Evolutionary conservation across 2,329 filamentous ascomycete species (phyloP), one percentile per base, ranked within the genome.

Genomic region (Biscogniauxia mediterranea): DNA sequence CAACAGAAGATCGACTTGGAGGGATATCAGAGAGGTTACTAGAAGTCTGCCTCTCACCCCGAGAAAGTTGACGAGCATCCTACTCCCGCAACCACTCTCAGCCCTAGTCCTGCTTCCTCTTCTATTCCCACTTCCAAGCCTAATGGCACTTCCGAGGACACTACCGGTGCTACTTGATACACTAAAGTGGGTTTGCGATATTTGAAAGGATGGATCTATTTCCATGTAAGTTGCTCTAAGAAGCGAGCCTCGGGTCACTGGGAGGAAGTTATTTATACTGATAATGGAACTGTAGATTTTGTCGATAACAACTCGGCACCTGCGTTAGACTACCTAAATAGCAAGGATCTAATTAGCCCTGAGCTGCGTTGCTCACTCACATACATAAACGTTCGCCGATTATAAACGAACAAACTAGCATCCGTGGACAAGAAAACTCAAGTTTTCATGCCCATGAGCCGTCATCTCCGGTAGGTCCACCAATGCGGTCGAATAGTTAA

Each of bases 1-100:
- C 57, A 62, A 5, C 64, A 71, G 59, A 65, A 61, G 42, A 21
- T 49, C 7, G 62, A 62, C 58, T n/a, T 60, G 4, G 19, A 53
- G 28, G 32, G 49, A 11, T 59, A 59, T 20, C 25, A 61, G 25
- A 28, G 38, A 42, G 59, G 57, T 25, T 61, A 63, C 20, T 62
- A 32, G 55, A n/a, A 52, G 11, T 7, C 3, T 32, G 38, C 20
- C 19, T 26, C 42, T 56, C 17, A 15, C 25, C 13, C 26, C 3
- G 11, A 26, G 5, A 49, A 23, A 23, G 52, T 28, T 23, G 20
- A 19, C 20, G 51, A 52, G 3, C 28, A 32, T 2, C 28, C 28
- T 6, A 9, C 51, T 65, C 20, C 55, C 28, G 11, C 52, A 1
- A 54, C 52, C 7, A 25, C 5, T 23, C 8, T 5, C 6, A 54